phyloP scores from a whole-genome alignment of 2,329 filamentous ascomycete species.

The Colletotrichum tabaci region DNA sequence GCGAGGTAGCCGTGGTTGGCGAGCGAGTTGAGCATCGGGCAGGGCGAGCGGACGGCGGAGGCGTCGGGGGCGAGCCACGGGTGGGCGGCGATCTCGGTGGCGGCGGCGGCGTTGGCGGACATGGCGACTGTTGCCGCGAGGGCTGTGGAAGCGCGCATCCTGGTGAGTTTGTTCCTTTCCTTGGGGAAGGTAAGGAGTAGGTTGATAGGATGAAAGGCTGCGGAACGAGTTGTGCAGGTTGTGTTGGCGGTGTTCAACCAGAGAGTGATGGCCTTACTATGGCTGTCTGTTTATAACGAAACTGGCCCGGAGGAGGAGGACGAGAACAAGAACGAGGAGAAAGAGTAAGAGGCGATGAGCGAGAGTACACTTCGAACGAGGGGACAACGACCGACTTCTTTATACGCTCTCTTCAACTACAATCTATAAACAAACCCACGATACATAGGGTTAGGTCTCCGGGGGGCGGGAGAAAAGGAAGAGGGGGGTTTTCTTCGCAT shows the following conservation, averaged over 20 bases:
- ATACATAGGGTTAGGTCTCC: not conserved
- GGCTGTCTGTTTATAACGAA: slow-evolving; percentile 1
- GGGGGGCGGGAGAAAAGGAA: not conserved
- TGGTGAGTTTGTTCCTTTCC: not conserved
- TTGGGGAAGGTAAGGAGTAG: too few relatives aligned
- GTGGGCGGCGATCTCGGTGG: slow-evolving; percentile 15
- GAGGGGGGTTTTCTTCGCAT: slow-evolving; percentile 1
- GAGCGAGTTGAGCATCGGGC: slow-evolving; percentile 47
- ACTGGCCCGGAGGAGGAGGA: not conserved
- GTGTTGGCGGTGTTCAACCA: not conserved
- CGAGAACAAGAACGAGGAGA: too few relatives aligned
- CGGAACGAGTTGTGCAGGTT: not conserved
- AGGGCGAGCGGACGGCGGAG: slow-evolving; percentile 58
- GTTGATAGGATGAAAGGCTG: not conserved
- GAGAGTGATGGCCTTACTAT: slow-evolving; percentile 8
- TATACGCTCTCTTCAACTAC: not conserved
- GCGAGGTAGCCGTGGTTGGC: slow-evolving; percentile 47
- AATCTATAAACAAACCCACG: slow-evolving; percentile 1
- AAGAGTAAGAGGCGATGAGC: not conserved
- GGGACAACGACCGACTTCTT: not conserved
- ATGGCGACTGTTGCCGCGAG: slow-evolving; percentile 30
- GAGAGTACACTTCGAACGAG: not conserved
- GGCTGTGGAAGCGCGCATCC: slow-evolving; percentile 35
- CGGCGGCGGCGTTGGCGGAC: slow-evolving; percentile 4
- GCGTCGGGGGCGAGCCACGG: slow-evolving; percentile 29